Percentiles rank a stretch among this genome's conserved stretches.
These are phyloP conservation scores for Leccinum pellstonianum DNA, from an alignment of 768 basidiomycete genomes.

Conservation along the genomic window DNA sequence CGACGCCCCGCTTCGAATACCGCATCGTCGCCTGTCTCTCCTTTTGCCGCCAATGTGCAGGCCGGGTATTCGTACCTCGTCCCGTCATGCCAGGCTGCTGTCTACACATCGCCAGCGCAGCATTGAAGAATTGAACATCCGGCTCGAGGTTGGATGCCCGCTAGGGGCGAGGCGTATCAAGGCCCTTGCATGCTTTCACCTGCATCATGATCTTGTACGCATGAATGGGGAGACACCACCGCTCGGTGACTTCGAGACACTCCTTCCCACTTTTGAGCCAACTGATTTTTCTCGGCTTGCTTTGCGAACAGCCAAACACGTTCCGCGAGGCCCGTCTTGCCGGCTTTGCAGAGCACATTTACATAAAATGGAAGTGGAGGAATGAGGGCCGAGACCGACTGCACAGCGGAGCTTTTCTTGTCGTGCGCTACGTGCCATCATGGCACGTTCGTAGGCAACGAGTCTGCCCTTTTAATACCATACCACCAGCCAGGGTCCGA, in stretches of 20 bases:
- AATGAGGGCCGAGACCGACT: conserved; percentile 53
- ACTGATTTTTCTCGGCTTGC: conserved; percentile 55
- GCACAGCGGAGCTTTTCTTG: conserved; percentile 41
- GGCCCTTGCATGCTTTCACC: conserved; percentile 41
- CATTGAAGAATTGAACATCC: conserved; percentile 49
- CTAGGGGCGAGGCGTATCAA: no score
- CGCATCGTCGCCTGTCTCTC: conserved; percentile 26
- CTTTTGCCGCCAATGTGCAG: conserved; percentile 32
- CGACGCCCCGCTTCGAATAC: conserved; percentile 30
- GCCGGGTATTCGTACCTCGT: conserved; percentile 16
- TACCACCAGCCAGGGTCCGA: conserved; percentile 49
- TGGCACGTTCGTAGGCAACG: conserved; percentile 20
- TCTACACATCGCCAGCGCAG: conserved; percentile 47
- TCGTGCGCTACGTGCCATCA: conserved; percentile 25
- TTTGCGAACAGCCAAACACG: conserved; percentile 63
- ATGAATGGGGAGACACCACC: conserved; percentile 68
- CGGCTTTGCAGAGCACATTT: conserved; percentile 57
- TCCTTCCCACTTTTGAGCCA: conserved; percentile 34
- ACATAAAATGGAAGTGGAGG: conserved; percentile 53
- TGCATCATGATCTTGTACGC: conserved; percentile 75
- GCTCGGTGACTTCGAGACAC: conserved; percentile 28
- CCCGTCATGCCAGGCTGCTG: conserved; percentile 21
- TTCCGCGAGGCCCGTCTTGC: conserved; percentile 54
- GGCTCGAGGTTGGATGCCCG: no score
- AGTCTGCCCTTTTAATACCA: background rate